Evolutionary conservation across 176 grass and related monocot species (phyloP), one percentile per base, ranked within the genome.

Genomic region (Phoenix dactylifera): DNA sequence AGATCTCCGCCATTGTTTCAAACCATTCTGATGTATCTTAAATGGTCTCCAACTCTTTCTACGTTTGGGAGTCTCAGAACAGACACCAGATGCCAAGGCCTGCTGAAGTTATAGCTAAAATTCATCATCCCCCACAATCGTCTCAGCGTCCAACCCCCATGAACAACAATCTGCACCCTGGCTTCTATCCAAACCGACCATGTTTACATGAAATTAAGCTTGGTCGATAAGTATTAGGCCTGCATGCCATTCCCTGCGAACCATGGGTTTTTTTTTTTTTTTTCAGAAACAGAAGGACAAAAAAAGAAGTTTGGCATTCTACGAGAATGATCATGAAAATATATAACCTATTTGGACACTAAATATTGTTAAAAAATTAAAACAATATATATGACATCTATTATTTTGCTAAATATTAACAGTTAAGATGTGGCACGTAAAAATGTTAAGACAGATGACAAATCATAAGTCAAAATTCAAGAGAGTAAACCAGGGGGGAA

Each of bases 1-100:
- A 1, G 85, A 79, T 62, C 79, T 76, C 62, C 84, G 70, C 94
- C 88, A 93, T 52, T 62, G 63, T 67, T 80, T 93, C 18, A 86
- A 86, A 49, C 94, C 82, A 78, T 93, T 93, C 50, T 99, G 85
- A 52, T 83, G 80, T 23, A 99, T 60, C 35, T 99, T 99, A 64
- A 99, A 99, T 3, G 88, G 84, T 32, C 82, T 86, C 94, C 94
- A 99, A 68, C 94, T 99, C 72, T 92, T 93, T 57, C 88, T 87
- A 19, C 82, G 94, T 52, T 86, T 93, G 19, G 94, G 88, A 64
- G 76, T 93, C 70, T 99, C 87, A 57, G 88, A 50, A 44, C 93
- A 99, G 35, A 99, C 71, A 1, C 85, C 88, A 35, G 88, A 81
- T 30, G 88, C 94, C 67, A 89, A 48, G 50, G 88, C 88, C 74